Conservation (phyloP, 805 yeast genomes). For the Ogataea henricii region DNA sequence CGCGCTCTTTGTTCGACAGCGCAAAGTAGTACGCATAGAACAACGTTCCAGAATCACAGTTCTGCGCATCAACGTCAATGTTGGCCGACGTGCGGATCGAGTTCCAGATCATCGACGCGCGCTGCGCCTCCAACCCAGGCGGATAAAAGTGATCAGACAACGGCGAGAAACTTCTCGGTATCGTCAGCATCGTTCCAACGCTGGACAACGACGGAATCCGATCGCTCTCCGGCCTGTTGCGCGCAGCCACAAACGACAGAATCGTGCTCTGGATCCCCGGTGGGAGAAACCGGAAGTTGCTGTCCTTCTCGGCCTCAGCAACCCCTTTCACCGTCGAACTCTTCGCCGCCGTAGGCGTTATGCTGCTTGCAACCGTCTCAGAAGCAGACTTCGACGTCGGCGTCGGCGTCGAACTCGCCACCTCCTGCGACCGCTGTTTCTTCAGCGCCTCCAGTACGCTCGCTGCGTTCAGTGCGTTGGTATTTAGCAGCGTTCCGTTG, state of each 20-base stretch:
- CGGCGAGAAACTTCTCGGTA: conserved; percentile 31
- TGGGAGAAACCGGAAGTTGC: conserved; percentile 35
- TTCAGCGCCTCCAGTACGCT: conserved; percentile 39
- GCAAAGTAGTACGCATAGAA: conserved; percentile 49
- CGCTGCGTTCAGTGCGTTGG: conserved; percentile 39
- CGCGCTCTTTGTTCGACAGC: conserved; percentile 43
- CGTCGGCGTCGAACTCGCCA: conserved; percentile 5
- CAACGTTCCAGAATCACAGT: conserved; percentile 38
- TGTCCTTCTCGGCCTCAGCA: conserved; percentile 26
- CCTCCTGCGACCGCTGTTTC: conserved; percentile 35
- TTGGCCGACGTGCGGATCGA: conserved; percentile 26
- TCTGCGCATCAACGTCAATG: conserved; percentile 29
- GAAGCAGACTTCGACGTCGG: conserved; percentile 8
- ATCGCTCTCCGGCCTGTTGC: conserved; percentile 20
- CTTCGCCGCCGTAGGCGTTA: background rate
- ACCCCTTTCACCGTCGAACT: background rate
- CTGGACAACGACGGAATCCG: conserved; percentile 24
- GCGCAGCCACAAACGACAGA: conserved; percentile 30
- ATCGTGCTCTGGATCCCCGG: conserved; percentile 38
- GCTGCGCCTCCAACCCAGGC: conserved; percentile 36
- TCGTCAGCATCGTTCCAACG: conserved; percentile 26
- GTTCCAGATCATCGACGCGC: conserved; percentile 36
- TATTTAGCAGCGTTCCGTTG: conserved; percentile 22
- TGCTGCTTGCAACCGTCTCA: conserved; percentile 7
- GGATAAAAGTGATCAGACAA: conserved; percentile 31